A percentile compares a stretch with the other conserved stretches of the same genome.
Conservation (phyloP, 192 early-diverging fungal genomes). For the Thoreauomyces humboldtii region DNA sequence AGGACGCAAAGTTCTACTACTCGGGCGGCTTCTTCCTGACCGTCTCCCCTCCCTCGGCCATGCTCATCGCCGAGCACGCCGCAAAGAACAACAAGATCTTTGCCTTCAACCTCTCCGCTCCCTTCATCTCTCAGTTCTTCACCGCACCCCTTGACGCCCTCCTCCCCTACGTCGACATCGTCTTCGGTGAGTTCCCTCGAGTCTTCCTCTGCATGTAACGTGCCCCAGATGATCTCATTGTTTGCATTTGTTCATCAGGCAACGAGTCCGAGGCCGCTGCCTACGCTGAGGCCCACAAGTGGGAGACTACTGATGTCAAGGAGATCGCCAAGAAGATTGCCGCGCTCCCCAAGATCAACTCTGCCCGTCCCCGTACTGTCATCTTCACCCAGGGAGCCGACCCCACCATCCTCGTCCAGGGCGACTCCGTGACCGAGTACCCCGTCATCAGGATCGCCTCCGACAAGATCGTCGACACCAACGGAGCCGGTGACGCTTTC, state of each 20-base stretch:
- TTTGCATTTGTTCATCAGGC: slow-evolving; percentile 9
- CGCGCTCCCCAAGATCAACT: slow-evolving; percentile 76
- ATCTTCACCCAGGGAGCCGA: slow-evolving; percentile 90
- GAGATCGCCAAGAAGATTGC: slow-evolving; percentile 80
- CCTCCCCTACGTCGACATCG: slow-evolving; percentile 82
- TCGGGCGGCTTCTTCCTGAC: slow-evolving; percentile 94
- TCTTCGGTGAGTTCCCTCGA: slow-evolving; percentile 82
- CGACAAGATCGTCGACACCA: slow-evolving; percentile 90
- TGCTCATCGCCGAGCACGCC: slow-evolving; percentile 86
- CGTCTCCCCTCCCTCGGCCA: slow-evolving; percentile 80
- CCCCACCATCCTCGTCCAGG: slow-evolving; percentile 65
- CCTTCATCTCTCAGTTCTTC: slow-evolving; percentile 95
- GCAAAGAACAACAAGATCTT: slow-evolving; percentile 80
- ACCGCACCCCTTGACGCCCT: slow-evolving; percentile 73
- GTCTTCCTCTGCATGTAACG: too few relatives aligned
- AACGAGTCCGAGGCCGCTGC: slow-evolving; percentile 95
- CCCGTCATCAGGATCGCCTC: slow-evolving; percentile 61
- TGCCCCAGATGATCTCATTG: too few relatives aligned
- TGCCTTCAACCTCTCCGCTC: slow-evolving; percentile 92
- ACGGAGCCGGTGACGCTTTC: slow-evolving; percentile 98
- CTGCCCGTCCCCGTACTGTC: slow-evolving; percentile 72
- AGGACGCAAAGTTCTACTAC: slow-evolving; percentile 88
- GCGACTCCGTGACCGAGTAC: slow-evolving; percentile 53
- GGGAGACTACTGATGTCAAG: slow-evolving; percentile 70
- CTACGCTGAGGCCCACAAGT: slow-evolving; percentile 71